Percentiles rank a stretch among this genome's conserved stretches.
Conservation (phyloP, 225 moss, liverwort and hornwort species). For the Rhytidiadelphus loreus region DNA sequence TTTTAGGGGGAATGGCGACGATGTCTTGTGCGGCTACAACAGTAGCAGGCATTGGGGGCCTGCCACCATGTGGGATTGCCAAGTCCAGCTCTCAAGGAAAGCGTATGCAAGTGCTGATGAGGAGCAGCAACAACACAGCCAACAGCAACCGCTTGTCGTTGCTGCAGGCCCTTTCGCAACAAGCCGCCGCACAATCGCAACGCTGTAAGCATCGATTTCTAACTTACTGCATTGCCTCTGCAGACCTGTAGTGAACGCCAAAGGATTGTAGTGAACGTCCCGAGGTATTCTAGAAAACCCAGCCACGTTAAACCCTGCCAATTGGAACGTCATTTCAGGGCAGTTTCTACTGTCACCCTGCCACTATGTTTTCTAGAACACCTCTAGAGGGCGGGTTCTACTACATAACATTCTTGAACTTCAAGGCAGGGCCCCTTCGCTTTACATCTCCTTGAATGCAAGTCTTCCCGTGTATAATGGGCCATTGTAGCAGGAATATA, state of each 20-base stretch:
- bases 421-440: background rate
- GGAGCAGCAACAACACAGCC: conserved; percentile 12
- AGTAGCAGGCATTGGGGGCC: background rate
- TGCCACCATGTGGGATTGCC: background rate
- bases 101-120: conserved; percentile 36
- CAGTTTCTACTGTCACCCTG: background rate
- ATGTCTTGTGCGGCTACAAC: conserved; percentile 1
- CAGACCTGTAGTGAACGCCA: background rate
- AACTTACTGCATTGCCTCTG: background rate
- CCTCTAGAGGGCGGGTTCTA: background rate
- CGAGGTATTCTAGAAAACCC: background rate
- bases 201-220: conserved; percentile 31
- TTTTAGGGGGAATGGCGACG: conserved; percentile 11
- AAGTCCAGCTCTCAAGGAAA: conserved; percentile 3
- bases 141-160: conserved; percentile 39
- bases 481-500: background rate
- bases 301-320: background rate
- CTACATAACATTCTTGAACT: background rate
- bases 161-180: conserved; percentile 66
- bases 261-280: background rate
- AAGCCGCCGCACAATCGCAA: conserved; percentile 58
- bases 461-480: background rate
- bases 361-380: background rate
- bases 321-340: background rate
- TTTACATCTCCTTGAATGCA: background rate